These are phyloP conservation scores for Metschnikowia bowlesiae DNA, from an alignment of 805 yeast species.

Conservation along the genomic window DNA sequence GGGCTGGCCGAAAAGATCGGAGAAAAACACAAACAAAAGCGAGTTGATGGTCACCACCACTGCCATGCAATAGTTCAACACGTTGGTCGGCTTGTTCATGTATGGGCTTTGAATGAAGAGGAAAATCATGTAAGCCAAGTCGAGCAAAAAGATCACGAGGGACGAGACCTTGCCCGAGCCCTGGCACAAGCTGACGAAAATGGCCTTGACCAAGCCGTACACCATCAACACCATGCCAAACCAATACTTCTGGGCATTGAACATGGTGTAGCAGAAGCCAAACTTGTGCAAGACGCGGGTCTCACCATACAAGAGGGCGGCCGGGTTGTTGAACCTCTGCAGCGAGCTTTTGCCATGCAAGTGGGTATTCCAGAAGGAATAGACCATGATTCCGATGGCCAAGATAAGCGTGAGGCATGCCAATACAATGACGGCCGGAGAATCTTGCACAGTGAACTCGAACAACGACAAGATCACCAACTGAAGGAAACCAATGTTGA, in stretches of 20 bases:
- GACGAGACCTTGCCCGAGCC: slow-evolving; percentile 78
- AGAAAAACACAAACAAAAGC: slow-evolving; percentile 79
- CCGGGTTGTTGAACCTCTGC: slow-evolving; percentile 66
- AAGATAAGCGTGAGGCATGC: slow-evolving; percentile 68
- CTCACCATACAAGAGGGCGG: slow-evolving; percentile 82
- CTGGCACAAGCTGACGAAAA: slow-evolving; percentile 77
- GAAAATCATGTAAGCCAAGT: slow-evolving; percentile 61
- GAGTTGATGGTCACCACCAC: slow-evolving; percentile 75
- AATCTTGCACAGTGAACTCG: slow-evolving; percentile 80
- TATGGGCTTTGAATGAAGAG: slow-evolving; percentile 68
- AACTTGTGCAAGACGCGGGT: slow-evolving; percentile 65
- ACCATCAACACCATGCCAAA: slow-evolving; percentile 64
- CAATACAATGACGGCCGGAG: slow-evolving; percentile 82
- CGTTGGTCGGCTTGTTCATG: slow-evolving; percentile 77
- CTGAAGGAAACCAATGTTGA: slow-evolving; percentile 83
- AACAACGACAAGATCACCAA: slow-evolving; percentile 73
- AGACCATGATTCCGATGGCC: slow-evolving; percentile 55
- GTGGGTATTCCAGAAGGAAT: slow-evolving; percentile 63
- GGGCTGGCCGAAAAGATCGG: slow-evolving; percentile 78
- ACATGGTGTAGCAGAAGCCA: slow-evolving; percentile 89
- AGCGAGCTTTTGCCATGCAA: slow-evolving; percentile 61
- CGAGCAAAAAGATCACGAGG: slow-evolving; percentile 69
- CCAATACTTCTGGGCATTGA: slow-evolving; percentile 75
- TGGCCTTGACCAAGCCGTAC: slow-evolving; percentile 61
- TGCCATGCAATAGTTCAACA: slow-evolving; percentile 66